phyloP scores from a whole-genome alignment of 495 filamentous ascomycete genomes.

The Penicillium cataractarum region DNA sequence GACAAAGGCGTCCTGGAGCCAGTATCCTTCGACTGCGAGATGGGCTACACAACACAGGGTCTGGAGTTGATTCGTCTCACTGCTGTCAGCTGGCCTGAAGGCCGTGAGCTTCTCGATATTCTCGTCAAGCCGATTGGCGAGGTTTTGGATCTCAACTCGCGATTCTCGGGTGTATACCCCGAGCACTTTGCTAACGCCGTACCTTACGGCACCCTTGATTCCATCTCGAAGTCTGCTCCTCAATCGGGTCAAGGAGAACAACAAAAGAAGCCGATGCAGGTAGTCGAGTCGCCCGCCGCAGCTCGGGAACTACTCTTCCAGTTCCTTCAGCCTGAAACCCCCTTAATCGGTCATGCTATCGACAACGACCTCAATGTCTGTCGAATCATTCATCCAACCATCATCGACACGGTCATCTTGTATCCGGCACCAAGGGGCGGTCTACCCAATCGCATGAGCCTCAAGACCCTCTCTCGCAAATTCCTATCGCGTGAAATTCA shows the following conservation, averaged over 20 bases:
- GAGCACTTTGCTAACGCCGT: constrained; percentile 72
- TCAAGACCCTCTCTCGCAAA: constrained; percentile 67
- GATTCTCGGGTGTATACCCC: constrained; percentile 81
- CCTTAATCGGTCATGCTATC: constrained; percentile 88
- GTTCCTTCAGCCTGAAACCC: constrained; percentile 71
- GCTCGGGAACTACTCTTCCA: constrained; percentile 76
- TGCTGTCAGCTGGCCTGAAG: constrained; percentile 81
- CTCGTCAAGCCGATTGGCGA: constrained; percentile 83
- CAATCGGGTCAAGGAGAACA: constrained; percentile 19
- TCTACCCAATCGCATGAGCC: constrained; percentile 73
- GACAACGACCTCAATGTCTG: constrained; percentile 91
- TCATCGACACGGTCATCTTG: constrained; percentile 85
- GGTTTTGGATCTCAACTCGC: constrained; percentile 85
- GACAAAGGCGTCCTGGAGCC: constrained; percentile 43
- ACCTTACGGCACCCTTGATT: constrained; percentile 49
- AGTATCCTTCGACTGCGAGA: constrained; percentile 93
- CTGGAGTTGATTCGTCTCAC: constrained; percentile 89
- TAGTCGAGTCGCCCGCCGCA: constrained; percentile 68
- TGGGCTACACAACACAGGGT: constrained; percentile 89
- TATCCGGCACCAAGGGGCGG: constrained; percentile 72
- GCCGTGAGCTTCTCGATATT: constrained; percentile 75
- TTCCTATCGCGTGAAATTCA: constrained; percentile 78
- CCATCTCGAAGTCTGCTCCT: constrained; percentile 14
- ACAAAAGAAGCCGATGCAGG: constrained; percentile 51
- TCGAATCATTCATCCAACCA: constrained; percentile 78